phyloP scores from a whole-genome alignment of 495 filamentous ascomycete genomes.

The Aspergillus kassunensis region DNA sequence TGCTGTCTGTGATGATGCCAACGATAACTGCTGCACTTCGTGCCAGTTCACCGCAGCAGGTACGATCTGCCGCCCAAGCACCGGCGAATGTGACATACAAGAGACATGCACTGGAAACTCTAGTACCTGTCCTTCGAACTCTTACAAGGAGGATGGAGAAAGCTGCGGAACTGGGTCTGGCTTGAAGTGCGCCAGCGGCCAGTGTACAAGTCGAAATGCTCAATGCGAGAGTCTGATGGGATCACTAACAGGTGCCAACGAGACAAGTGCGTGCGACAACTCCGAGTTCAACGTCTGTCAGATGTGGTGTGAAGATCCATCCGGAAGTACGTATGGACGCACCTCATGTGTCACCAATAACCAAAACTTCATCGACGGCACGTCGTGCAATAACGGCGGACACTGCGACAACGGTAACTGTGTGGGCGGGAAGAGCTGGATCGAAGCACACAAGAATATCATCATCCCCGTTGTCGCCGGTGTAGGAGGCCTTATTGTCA shows the following conservation, averaged over 20 bases:
- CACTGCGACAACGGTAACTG: constrained; percentile 72
- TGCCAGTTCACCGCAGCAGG: constrained; percentile 68
- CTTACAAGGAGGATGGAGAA: constrained; percentile 63
- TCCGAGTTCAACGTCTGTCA: constrained; percentile 55
- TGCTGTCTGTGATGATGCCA: constrained; percentile 82
- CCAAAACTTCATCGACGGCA: constrained; percentile 94
- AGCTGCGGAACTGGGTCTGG: constrained; percentile 54
- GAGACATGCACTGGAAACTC: constrained; percentile 76
- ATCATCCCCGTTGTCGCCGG: constrained; percentile 69
- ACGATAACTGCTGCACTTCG: constrained; percentile 81
- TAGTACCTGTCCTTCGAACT: constrained; percentile 70
- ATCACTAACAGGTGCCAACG: constrained; percentile 65
- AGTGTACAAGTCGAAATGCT: constrained; percentile 87
- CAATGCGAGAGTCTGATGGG: constrained; percentile 90
- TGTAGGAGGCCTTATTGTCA: constrained; percentile 62
- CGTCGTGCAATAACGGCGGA: constrained; percentile 78
- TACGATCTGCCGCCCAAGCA: constrained; percentile 75
- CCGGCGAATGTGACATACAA: constrained; percentile 74
- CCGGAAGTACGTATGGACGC: constrained; percentile 58
- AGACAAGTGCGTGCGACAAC: constrained; percentile 74
- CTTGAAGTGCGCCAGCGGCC: constrained; percentile 84
- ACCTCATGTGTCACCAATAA: constrained; percentile 68
- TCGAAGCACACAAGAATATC: constrained; percentile 65
- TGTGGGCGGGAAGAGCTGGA: constrained; percentile 63
- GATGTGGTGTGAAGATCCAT: constrained; percentile 53